Conservation (phyloP, 768 basidiomycete species). For the Suillus spraguei region DNA sequence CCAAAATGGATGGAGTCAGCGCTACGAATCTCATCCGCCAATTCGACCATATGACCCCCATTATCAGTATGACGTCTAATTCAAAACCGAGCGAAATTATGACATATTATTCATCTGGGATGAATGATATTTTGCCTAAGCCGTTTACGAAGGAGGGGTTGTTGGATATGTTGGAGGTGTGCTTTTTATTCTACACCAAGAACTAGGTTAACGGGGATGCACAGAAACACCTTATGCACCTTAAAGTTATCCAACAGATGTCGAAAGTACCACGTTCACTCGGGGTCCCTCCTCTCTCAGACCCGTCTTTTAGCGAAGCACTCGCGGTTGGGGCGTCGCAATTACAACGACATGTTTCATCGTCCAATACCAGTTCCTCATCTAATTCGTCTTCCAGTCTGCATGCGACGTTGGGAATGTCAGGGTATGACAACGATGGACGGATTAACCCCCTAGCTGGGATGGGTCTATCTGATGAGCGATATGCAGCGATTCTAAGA, state of each 20-base stretch:
- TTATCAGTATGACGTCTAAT: conserved; percentile 98
- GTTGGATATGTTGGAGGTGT: conserved; percentile 88
- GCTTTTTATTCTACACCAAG: conserved; percentile 5
- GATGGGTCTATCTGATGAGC: conserved; percentile 88
- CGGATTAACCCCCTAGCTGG: conserved; percentile 83
- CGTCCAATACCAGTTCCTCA: conserved; percentile 8
- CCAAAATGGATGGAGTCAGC: conserved; percentile 82
- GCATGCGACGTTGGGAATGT: conserved; percentile 6
- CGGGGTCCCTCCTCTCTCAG: conserved; percentile 65
- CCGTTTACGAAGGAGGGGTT: conserved; percentile 96
- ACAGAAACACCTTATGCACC: conserved; percentile 86
- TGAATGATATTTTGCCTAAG: conserved; percentile 97
- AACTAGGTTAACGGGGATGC: background rate
- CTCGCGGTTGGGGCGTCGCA: conserved; percentile 43
- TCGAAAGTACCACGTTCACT: conserved; percentile 63
- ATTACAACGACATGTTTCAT: conserved; percentile 7
- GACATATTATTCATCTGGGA: conserved; percentile 73
- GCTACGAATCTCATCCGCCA: conserved; percentile 93
- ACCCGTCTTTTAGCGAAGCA: conserved; percentile 55
- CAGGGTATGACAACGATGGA: conserved; percentile 44
- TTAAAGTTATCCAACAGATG: conserved; percentile 84
- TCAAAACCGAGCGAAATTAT: conserved; percentile 92
- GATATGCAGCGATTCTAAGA: conserved; percentile 79
- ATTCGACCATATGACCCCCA: conserved; percentile 94
- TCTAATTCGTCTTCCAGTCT: conserved; percentile 14